These are phyloP conservation scores for Serendipita sp. DNA, from an alignment of 768 basidiomycete genomes.

Conservation along the genomic window DNA sequence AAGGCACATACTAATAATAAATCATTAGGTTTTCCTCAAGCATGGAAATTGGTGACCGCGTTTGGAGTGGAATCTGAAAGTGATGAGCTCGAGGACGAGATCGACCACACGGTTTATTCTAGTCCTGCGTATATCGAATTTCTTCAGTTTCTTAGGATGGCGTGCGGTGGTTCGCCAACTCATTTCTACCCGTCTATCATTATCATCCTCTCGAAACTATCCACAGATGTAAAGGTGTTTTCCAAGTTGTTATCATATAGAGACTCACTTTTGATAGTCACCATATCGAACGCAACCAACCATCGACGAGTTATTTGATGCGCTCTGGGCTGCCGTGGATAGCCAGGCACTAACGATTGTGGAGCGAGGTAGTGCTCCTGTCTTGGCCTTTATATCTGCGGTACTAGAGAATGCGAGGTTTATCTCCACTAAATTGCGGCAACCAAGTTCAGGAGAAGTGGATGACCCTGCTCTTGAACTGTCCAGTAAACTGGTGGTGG, in stretches of 20 bases:
- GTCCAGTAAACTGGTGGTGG: background rate
- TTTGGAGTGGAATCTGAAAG: conserved; percentile 22
- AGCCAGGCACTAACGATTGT: conserved; percentile 46
- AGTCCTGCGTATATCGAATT: conserved; percentile 47
- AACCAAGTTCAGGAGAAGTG: no score
- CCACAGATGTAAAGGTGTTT: conserved; percentile 31
- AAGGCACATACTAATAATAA: background rate
- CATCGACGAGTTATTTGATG: conserved; percentile 41
- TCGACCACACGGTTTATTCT: conserved; percentile 19
- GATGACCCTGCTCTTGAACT: background rate
- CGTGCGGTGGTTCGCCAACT: conserved; percentile 62
- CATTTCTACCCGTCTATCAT: conserved; percentile 73
- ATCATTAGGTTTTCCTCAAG: conserved; percentile 38
- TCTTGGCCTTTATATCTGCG: conserved; percentile 46
- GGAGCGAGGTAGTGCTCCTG: conserved; percentile 33
- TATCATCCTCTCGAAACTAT: conserved; percentile 68
- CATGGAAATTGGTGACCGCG: conserved; percentile 39
- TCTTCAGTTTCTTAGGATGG: conserved; percentile 57
- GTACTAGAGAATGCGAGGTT: conserved; percentile 41
- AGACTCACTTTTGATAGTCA: conserved; percentile 14
- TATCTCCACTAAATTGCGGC: no score
- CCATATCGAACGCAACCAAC: conserved; percentile 14
- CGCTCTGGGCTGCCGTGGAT: conserved; percentile 74
- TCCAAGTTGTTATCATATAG: background rate
- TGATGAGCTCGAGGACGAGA: conserved; percentile 19